Base-by-base conservation (phyloP, 164 flowering plant genomes). In the Dillenia turbinata region DNA sequence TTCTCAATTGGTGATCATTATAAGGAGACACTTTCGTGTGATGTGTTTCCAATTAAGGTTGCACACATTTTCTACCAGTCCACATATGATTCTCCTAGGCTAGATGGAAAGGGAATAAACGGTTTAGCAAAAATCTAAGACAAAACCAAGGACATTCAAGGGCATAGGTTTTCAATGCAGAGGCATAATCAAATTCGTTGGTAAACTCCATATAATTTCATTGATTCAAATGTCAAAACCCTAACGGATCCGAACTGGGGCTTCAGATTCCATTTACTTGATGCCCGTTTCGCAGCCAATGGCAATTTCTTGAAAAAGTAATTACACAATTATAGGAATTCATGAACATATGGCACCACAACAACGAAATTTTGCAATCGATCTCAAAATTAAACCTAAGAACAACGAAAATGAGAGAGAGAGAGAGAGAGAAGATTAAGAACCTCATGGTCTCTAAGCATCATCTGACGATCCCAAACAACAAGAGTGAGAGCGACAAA, bases 401-500 rank as follows among this genome's bases (percentile, higher is more conserved):
- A 49, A 49, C 12, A 49, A 49, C 15, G 14, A 49, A 49, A 49
- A 49, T 15, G 10, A 9, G 40, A 12, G 47, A 52, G 2, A 10
- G 48, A 47, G 22, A 19, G 9, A 6, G 5, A 14, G 54, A 52
- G 22, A 60, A 17, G 19, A 22, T 16, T 26, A 11, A 51, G 26
- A 52, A 88, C 97, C 97, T 95, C 81, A 66, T 94, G 87, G 22
- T 89, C 97, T n/a, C 83, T 70, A 52, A 79, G 67, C 8, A 89
- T 83, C 54, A 89, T 84, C 63, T 88, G 96, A 9, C 97, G 97
- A 81, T 95, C 99, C 97, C 96, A 92, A 45, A 92, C 71, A 12
- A 92, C 10, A n/a, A 83, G 72, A 17, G 84, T 40, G 40, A 66
- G 67, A 19, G 60, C 64, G 12, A 95, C 94, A 46, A 95, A 95